Evolutionary conservation across 768 basidiomycete genomes (phyloP), one percentile per base, ranked within the genome.

Genomic region (Candolleomyces aberdarensis): DNA sequence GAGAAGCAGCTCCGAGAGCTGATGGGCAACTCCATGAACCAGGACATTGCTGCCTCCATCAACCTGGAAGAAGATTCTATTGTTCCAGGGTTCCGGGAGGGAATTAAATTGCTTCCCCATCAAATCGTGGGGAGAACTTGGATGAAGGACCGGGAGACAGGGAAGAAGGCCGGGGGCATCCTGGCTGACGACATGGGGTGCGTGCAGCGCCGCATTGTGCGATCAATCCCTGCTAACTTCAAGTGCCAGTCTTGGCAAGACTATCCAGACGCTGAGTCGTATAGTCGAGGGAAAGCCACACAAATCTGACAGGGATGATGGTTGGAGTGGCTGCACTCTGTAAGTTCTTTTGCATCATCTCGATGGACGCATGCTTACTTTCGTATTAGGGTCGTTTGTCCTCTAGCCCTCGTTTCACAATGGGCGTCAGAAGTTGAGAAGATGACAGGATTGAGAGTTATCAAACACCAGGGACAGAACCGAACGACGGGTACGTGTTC

Each of bases 111-210:
- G 20, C 78, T 96, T 65, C 90, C 93, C 2, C 96, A 98, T 72
- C 97, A 99, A 67, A 79, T 97, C 9, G 76, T 91, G 52, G 93
- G 94, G 20, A 81, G 94, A 0, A 73, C 74, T 26, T 99, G 96
- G 96, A 95, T 99, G 91, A 78, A 78, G 22, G 85, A 87, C 7
- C 82, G 96, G 19, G 96, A 98, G 73, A 75, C 81, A 63, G 54
- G 71, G 1, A 72, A 80, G 8, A 87, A 85, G 36, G 77, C 68
- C 7, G 96, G 96, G 1, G 96, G 96, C 0, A 94, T 98, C 65
- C 76, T 97, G 14, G 94, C 94, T 5, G 95, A 98, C 70, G 92
- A 92, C 67, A 92, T 92, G 89, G 91, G 90, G 90, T 89, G 66
- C 53, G 79, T 65, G 20, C 49, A 31, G 19, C 14, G 1, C 36